Base-by-base conservation (phyloP, 148 eudicot species). In the Arctostaphylos glauca region DNA sequence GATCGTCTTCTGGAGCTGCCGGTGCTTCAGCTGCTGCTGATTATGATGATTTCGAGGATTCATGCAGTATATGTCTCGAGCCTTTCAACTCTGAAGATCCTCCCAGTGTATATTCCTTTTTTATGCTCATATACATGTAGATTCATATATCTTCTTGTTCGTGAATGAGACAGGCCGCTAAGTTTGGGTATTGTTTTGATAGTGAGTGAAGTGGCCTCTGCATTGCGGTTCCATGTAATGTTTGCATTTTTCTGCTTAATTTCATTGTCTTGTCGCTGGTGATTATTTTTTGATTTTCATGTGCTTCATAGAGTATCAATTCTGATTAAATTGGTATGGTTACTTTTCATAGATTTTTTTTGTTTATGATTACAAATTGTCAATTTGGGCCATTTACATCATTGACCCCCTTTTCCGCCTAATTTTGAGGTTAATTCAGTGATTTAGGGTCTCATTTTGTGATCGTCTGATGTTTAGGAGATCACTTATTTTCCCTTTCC, bases 61-160 rank as follows among this genome's bases (percentile, higher is more conserved):
- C 90, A 12, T 94, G 96, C 64, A 94, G 94, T 84, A 92, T 94
- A 53, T 94, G 98, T 58, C 95, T 92, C 52, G 98, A 94, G 66
- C 89, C 92, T 80, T 94, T 94, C 87, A 68, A 50, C 83, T 8
- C 76, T 31, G 15, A 52, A 55, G 92, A 92, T 89, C 96, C 96
- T 78, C 83, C 94, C 56, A 77, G 91, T 64, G 98, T 94, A 94
- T 52, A 66, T 78, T 53, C 56, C 31, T 74, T 4, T 3, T 41
- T 54, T 44, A 52, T 15, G 4, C 60, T 47, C 25, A 43, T n/a
- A 3, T 16, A n/a, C 44, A 3, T 3, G 3, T 48, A 31, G n/a
- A 72, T 44, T 13, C 2, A 18, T 2, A 5, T 16, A 41, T 44
- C 6, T 44, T 12, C 50, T 6, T 47, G 21, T 44, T 46, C 6